A percentile compares a stretch with the other conserved stretches of the same genome.
Evolutionary conservation across 352 stramenopile species (phyloP).

Genomic region (Phytophthora kernoviae): DNA sequence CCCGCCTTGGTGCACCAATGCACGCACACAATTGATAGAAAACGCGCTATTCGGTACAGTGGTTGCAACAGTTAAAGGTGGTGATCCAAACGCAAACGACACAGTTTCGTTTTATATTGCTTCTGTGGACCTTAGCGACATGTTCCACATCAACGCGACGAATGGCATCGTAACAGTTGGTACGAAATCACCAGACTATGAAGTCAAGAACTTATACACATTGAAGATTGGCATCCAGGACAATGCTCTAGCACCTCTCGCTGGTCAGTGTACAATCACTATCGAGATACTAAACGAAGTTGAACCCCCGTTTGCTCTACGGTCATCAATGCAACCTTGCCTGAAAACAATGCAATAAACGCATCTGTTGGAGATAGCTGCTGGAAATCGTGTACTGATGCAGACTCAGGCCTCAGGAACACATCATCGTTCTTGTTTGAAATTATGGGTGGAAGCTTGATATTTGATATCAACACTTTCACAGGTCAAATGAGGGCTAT

Average conservation of each 20-base stretch:
- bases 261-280: conserved; percentile 32
- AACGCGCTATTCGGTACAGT: conserved; percentile 37
- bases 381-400: conserved; percentile 50
- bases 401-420: conserved; percentile 37
- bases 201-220: conserved; percentile 38
- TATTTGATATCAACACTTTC: conserved; percentile 10
- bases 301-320: conserved; percentile 18
- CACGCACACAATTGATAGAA: conserved; percentile 42
- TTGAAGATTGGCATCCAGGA: conserved; percentile 53
- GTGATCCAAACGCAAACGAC: conserved; percentile 41
- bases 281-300: conserved; percentile 54
- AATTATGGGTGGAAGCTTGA: conserved; percentile 11
- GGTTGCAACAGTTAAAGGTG: conserved; percentile 37
- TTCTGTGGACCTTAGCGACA: conserved; percentile 39
- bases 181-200: conserved; percentile 50
- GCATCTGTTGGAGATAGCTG: conserved; percentile 34
- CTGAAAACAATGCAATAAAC: conserved; percentile 38
- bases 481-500: conserved; percentile 16
- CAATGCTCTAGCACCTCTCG: conserved; percentile 40
- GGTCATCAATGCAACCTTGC: conserved; percentile 1
- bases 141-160: conserved; percentile 53
- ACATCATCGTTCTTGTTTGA: conserved; percentile 45
- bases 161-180: conserved; percentile 46
- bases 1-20: conserved; percentile 39
- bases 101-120: conserved; percentile 46